phyloP scores from a whole-genome alignment of 2,329 filamentous ascomycete genomes.

The Epichloe baconii region DNA sequence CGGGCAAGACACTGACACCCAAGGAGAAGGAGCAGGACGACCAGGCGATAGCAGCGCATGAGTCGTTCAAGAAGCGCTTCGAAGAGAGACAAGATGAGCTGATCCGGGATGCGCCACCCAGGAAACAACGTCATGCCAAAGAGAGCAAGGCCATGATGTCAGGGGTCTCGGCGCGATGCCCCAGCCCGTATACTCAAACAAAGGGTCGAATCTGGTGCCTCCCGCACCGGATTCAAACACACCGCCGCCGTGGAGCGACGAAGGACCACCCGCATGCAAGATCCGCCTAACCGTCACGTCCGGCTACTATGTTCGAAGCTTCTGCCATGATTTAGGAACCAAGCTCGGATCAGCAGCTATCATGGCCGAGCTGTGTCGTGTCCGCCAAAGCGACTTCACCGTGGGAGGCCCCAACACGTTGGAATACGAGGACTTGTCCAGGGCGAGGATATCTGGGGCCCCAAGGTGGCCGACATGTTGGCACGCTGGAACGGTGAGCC shows the following conservation, averaged over 20 bases:
- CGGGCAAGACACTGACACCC: conserved; percentile 34
- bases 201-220: conserved; percentile 42
- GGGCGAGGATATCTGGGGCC: conserved; percentile 76
- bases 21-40: conserved; percentile 43
- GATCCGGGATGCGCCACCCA: conserved; percentile 35
- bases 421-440: conserved; percentile 62
- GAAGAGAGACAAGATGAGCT: conserved; percentile 45
- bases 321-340: conserved; percentile 81
- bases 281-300: conserved; percentile 88
- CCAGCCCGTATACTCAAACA: conserved; percentile 24
- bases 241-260: conserved; percentile 43
- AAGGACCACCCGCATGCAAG: conserved; percentile 62
- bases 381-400: conserved; percentile 68
- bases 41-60: conserved; percentile 40
- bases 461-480: conserved; percentile 46
- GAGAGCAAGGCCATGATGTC: conserved; percentile 38
- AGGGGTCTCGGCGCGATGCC: conserved; percentile 41
- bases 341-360: conserved; percentile 70
- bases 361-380: conserved; percentile 75
- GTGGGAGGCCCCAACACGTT: conserved; percentile 59
- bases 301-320: conserved; percentile 89
- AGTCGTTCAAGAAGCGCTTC: conserved; percentile 44
- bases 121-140: conserved; percentile 18
- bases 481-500: conserved; percentile 28
- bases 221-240: conserved; percentile 31